These are phyloP conservation scores for Rhododendron ovatum DNA, from an alignment of 148 eudicot genomes.

Conservation along the genomic window DNA sequence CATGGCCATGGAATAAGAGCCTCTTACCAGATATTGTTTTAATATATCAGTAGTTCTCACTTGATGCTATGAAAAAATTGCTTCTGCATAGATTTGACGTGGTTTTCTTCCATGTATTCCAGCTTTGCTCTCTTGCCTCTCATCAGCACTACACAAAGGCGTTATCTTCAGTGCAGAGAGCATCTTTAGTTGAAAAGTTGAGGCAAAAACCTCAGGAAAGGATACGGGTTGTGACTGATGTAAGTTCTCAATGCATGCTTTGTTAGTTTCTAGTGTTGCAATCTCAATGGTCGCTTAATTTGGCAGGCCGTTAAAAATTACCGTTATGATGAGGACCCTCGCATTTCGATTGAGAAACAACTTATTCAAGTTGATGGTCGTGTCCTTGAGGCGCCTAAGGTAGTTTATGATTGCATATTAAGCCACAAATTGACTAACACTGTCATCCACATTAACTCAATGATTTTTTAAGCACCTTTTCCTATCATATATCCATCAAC, in stretches of 20 bases:
- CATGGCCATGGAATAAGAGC: too few relatives aligned
- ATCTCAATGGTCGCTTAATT: constrained; percentile 19
- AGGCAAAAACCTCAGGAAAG: constrained; percentile 80
- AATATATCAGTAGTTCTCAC: too few relatives aligned
- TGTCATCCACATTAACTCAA: not conserved
- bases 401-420: constrained; percentile 11
- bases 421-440: not conserved
- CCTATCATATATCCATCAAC: not conserved
- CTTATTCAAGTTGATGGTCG: constrained; percentile 77
- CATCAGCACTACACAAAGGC: constrained; percentile 72
- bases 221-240: constrained; percentile 57
- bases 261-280: constrained; percentile 6
- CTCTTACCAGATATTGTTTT: too few relatives aligned
- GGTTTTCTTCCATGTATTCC: constrained; percentile 15
- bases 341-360: constrained; percentile 61
- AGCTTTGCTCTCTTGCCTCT: constrained; percentile 80
- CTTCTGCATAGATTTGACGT: not conserved
- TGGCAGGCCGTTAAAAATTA: constrained; percentile 57
- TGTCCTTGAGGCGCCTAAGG: constrained; percentile 83
- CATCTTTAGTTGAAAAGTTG: constrained; percentile 65
- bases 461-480: not conserved
- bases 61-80: not conserved
- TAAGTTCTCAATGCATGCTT: constrained; percentile 26
- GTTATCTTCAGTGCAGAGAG: constrained; percentile 61
- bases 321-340: constrained; percentile 53